Percentiles rank a stretch among this genome's conserved stretches.
These are phyloP conservation scores for Nemania diffusa DNA, from an alignment of 2,329 filamentous ascomycete genomes.

Conservation along the genomic window DNA sequence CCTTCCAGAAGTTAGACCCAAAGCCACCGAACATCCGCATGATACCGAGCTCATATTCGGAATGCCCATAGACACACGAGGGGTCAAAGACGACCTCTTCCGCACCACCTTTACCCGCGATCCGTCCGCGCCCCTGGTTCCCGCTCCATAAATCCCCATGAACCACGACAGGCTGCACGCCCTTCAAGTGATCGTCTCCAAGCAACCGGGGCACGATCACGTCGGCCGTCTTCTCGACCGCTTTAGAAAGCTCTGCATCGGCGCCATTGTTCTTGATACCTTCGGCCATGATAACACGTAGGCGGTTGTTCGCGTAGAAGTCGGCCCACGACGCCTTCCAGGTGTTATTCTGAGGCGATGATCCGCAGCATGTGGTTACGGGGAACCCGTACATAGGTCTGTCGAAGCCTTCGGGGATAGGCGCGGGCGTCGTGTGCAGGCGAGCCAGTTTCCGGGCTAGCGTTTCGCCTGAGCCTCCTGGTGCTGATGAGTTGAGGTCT, in stretches of 20 bases:
- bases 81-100: slow-evolving; percentile 88
- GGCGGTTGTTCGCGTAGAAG: slow-evolving; percentile 82
- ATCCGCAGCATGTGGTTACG: slow-evolving; percentile 85
- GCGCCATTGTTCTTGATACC: slow-evolving; percentile 70
- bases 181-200: slow-evolving; percentile 71
- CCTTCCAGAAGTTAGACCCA: slow-evolving; percentile 73
- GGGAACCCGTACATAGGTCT: slow-evolving; percentile 83
- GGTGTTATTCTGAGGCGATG: slow-evolving; percentile 82
- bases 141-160: slow-evolving; percentile 97
- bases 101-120: slow-evolving; percentile 60
- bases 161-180: slow-evolving; percentile 79
- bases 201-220: slow-evolving; percentile 81
- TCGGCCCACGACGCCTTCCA: slow-evolving; percentile 81
- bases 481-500: slow-evolving; percentile 63
- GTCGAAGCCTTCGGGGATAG: slow-evolving; percentile 67
- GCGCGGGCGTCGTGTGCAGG: slow-evolving; percentile 80
- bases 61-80: slow-evolving; percentile 83
- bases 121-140: slow-evolving; percentile 75
- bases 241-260: slow-evolving; percentile 68
- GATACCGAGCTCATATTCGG: slow-evolving; percentile 90
- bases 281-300: slow-evolving; percentile 71
- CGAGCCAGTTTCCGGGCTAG: slow-evolving; percentile 81
- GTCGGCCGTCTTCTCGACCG: slow-evolving; percentile 72
- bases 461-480: slow-evolving; percentile 61
- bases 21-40: slow-evolving; percentile 98